phyloP scores from a whole-genome alignment of 2,329 filamentous ascomycete species.

The Myriosclerotinia scirpicola region DNA sequence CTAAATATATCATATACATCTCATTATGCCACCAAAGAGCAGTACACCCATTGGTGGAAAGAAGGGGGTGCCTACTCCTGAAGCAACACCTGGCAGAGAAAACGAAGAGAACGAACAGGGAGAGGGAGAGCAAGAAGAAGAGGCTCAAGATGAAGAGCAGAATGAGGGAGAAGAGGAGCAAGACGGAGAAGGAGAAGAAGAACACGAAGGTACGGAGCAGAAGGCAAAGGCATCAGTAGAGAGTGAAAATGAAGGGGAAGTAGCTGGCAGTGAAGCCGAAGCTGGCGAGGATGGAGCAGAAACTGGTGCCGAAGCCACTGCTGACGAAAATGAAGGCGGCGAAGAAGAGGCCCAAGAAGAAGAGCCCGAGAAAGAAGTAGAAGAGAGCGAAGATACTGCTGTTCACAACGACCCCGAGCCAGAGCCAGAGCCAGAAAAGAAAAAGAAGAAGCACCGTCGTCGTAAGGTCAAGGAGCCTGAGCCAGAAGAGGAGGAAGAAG shows the following conservation, averaged over 20 bases:
- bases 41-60: constrained; percentile 21
- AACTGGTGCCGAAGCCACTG: constrained; percentile 18
- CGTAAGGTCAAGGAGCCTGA: constrained; percentile 21
- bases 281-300: neutral
- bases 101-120: constrained; percentile 5
- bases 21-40: constrained; percentile 18
- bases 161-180: constrained; percentile 19
- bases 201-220: constrained; percentile 19
- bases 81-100: constrained; percentile 13
- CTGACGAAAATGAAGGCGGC: constrained; percentile 20
- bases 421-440: constrained; percentile 16
- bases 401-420: constrained; percentile 13
- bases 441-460: constrained; percentile 17
- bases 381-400: constrained; percentile 22
- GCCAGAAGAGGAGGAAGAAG: constrained; percentile 19
- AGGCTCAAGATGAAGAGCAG: constrained; percentile 21
- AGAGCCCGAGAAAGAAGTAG: constrained; percentile 10
- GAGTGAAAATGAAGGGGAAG: constrained; percentile 1
- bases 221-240: constrained; percentile 15
- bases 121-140: constrained; percentile 16
- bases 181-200: constrained; percentile 15
- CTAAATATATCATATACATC: neutral
- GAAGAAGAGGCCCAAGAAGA: constrained; percentile 19
- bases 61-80: constrained; percentile 12
- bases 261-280: neutral